Base-by-base conservation (phyloP, 768 basidiomycete species). In the Trametes elegans region DNA sequence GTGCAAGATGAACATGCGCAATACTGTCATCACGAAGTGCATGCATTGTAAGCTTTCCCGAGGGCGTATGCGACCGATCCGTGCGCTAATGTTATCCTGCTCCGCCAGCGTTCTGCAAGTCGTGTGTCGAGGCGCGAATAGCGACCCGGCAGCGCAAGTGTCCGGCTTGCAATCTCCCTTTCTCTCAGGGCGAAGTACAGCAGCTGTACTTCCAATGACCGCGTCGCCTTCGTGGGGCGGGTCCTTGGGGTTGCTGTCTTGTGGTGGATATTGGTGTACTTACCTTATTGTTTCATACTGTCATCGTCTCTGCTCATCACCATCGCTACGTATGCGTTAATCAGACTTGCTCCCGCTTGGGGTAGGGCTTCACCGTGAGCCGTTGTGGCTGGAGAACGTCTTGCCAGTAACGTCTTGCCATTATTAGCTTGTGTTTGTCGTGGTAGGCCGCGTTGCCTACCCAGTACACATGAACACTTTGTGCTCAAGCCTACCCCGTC, bases 91-190 rank as follows among this genome's bases (percentile, higher is more conserved):
- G 9, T 29, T 36, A 7, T 9, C 8, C 38, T 14, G 9, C n/a
- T 19, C 5, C 8, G 13, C 7, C 60, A 93, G 93, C 92, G 0
- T 95, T 95, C 72, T 92, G 90, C 71, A 87, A 84, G 70, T 68
- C 77, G 50, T 97, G 88, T 66, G 79, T 98, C 29, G 94, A 97
- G 59, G 77, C 85, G n/a, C 87, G 96, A 36, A 79, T 98, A 62
- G 73, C 87, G 24, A 93, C 90, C 14, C 84, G 95, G 55, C 94
- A 97, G 68, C 86, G 95, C 24, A 95, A 95, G 69, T 98, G 95
- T 72, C 94, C 94, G 21, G 85, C 88, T 6, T 98, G 95, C 68
- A 87, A 87, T 58, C 65, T 88, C 28, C 70, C 79, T 1, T 98
- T 98, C 72, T 85, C 87, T 5, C 82, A 85, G 62, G 86, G 85